Conservation (phyloP, 495 filamentous ascomycete species). For the Cercophora sp. region DNA sequence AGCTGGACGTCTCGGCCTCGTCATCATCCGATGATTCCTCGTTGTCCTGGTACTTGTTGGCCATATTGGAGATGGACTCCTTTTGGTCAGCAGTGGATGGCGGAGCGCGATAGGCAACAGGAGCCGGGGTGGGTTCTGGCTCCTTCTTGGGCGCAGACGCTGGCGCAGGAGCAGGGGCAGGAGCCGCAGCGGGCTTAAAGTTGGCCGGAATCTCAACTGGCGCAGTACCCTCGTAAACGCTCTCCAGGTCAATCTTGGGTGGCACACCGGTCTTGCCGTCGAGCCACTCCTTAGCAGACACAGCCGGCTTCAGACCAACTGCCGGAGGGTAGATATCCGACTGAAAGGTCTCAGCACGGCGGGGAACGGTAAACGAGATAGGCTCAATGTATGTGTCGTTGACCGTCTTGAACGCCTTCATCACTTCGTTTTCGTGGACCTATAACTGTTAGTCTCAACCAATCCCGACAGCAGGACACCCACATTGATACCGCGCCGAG, state of each 20-base stretch:
- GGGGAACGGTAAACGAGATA: slow-evolving; percentile 94
- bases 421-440: slow-evolving; percentile 93
- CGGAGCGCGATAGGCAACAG: slow-evolving; percentile 49
- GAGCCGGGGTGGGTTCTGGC: slow-evolving; percentile 44
- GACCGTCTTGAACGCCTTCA: slow-evolving; percentile 94
- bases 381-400: slow-evolving; percentile 93
- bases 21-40: slow-evolving; percentile 54
- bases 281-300: slow-evolving; percentile 80
- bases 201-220: slow-evolving; percentile 69
- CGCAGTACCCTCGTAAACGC: slow-evolving; percentile 78
- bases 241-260: slow-evolving; percentile 88
- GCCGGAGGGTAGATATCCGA: slow-evolving; percentile 92
- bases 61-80: slow-evolving; percentile 75
- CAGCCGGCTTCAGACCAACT: slow-evolving; percentile 68
- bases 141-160: slow-evolving; percentile 54
- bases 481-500: slow-evolving; percentile 88
- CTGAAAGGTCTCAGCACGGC: slow-evolving; percentile 94
- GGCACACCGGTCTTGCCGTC: slow-evolving; percentile 77
- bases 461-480: slow-evolving; percentile 22
- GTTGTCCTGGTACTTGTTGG: slow-evolving; percentile 77
- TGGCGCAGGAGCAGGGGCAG: slow-evolving; percentile 33
- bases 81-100: slow-evolving; percentile 78
- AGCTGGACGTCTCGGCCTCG: slow-evolving; percentile 67
- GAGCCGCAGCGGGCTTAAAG: slow-evolving; percentile 54
- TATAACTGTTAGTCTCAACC: slow-evolving; percentile 26